These are phyloP conservation scores for Mortierella sp. DNA, from an alignment of 371 early-diverging fungal genomes.

Conservation along the genomic window DNA sequence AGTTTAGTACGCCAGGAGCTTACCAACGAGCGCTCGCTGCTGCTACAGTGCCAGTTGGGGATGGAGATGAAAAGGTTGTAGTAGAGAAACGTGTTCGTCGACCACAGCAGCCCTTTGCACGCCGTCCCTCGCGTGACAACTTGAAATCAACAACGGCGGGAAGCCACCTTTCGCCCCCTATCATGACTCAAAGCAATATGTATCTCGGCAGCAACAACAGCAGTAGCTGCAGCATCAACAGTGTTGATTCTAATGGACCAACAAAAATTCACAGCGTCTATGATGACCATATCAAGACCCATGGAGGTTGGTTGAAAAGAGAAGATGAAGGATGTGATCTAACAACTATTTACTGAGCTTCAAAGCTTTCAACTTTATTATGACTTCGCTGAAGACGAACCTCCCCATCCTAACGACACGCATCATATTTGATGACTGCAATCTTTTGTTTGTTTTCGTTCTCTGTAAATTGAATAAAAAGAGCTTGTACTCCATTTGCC, in stretches of 20 bases:
- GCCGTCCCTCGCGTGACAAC: constrained; percentile 32
- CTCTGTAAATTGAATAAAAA: no score
- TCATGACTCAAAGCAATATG: constrained; percentile 10
- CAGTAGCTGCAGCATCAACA: neutral
- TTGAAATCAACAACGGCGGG: constrained; percentile 18
- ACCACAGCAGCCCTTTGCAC: constrained; percentile 29
- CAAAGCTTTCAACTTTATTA: neutral
- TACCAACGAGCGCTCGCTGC: constrained; percentile 41
- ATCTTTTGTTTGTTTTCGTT: no score
- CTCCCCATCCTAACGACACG: no score
- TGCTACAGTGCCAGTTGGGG: constrained; percentile 26
- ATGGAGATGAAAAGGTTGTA: constrained; percentile 32
- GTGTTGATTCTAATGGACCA: constrained; percentile 1
- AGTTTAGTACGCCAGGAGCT: constrained; percentile 24
- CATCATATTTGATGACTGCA: no score
- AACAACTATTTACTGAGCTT: constrained; percentile 17
- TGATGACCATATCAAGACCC: neutral
- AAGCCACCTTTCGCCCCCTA: neutral
- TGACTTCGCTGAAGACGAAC: neutral
- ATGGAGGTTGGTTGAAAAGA: neutral
- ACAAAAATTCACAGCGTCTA: neutral
- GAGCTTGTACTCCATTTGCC: no score
- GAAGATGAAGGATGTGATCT: constrained; percentile 30
- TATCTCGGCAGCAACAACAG: constrained; percentile 19
- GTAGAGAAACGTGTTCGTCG: constrained; percentile 45